Evolutionary conservation across 768 basidiomycete genomes (phyloP).

Genomic region (Mycena olivaceomarginata): DNA sequence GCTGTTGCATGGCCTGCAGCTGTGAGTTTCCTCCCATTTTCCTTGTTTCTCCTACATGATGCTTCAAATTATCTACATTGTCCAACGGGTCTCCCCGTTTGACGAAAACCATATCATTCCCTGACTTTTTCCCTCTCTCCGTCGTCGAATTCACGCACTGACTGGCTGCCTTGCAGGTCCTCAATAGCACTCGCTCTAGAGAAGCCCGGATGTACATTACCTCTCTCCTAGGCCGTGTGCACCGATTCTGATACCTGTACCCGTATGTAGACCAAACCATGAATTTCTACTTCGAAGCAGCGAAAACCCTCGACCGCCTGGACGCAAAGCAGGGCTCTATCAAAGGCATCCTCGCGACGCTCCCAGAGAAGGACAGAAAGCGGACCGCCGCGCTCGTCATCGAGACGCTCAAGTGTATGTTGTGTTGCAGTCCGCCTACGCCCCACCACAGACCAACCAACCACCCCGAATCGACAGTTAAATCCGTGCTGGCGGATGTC

Average conservation of each 20-base stretch:
- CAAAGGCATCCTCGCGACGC: constrained; percentile 85
- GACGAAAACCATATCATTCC: constrained; percentile 63
- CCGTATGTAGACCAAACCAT: constrained; percentile 68
- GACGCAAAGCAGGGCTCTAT: constrained; percentile 95
- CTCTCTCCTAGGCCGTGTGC: constrained; percentile 24
- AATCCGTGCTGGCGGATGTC: constrained; percentile 81
- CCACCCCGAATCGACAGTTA: constrained; percentile 72
- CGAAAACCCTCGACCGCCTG: constrained; percentile 87
- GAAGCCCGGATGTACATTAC: constrained; percentile 3
- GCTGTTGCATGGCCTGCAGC: constrained; percentile 8
- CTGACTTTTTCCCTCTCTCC: constrained; percentile 27
- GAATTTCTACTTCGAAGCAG: constrained; percentile 98
- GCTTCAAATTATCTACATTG: constrained; percentile 93
- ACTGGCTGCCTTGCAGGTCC: constrained; percentile 41
- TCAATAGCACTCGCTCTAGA: constrained; percentile 9
- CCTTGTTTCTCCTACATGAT: constrained; percentile 66
- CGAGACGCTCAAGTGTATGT: constrained; percentile 94
- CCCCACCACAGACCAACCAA: too few relatives aligned
- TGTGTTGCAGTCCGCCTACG: constrained; percentile 1
- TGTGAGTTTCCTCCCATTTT: constrained; percentile 35
- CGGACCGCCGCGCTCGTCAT: constrained; percentile 92
- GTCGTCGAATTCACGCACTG: constrained; percentile 35
- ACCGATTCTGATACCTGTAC: constrained; percentile 47
- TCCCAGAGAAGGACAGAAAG: constrained; percentile 85
- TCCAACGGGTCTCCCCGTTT: constrained; percentile 75